A percentile compares a stretch with the other conserved stretches of the same genome.
Conservation (phyloP, 2,329 filamentous ascomycete species). For the Ascochyta koolunga region DNA sequence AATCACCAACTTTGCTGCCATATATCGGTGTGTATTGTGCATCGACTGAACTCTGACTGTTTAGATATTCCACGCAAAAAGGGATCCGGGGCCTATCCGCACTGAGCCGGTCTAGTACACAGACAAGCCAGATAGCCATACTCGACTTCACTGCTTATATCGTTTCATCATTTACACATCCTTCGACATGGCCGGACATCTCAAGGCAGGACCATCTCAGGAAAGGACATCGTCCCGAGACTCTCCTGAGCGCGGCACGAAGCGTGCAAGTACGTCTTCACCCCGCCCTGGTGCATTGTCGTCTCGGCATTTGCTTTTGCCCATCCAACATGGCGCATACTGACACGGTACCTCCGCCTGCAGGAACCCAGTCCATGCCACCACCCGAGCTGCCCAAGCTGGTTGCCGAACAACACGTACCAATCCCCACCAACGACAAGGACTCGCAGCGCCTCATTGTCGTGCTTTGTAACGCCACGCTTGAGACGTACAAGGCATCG, state of each 20-base stretch:
- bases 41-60: conserved; percentile 14
- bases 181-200: conserved; percentile 25
- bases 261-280: conserved; percentile 46
- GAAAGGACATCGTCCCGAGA: conserved; percentile 38
- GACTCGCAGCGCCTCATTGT: conserved; percentile 91
- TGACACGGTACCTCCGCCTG: conserved; percentile 26
- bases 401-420: conserved; percentile 87
- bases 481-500: conserved; percentile 95
- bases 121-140: conserved; percentile 1
- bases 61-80: conserved; percentile 1
- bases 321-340: conserved; percentile 24
- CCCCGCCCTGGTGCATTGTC: conserved; percentile 6
- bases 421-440: conserved; percentile 86
- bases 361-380: conserved; percentile 84
- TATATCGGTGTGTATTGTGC: conserved; percentile 15
- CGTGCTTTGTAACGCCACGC: conserved; percentile 93
- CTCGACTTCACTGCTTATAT: neutral
- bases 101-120: neutral
- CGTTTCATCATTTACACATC: neutral
- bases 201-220: conserved; percentile 27
- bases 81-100: neutral
- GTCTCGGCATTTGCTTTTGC: conserved; percentile 7
- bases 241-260: conserved; percentile 44
- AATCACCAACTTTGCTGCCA: neutral
- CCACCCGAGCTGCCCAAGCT: conserved; percentile 89